phyloP scores from a whole-genome alignment of 345 rosid genomes.

The Aquilaria malaccensis region DNA sequence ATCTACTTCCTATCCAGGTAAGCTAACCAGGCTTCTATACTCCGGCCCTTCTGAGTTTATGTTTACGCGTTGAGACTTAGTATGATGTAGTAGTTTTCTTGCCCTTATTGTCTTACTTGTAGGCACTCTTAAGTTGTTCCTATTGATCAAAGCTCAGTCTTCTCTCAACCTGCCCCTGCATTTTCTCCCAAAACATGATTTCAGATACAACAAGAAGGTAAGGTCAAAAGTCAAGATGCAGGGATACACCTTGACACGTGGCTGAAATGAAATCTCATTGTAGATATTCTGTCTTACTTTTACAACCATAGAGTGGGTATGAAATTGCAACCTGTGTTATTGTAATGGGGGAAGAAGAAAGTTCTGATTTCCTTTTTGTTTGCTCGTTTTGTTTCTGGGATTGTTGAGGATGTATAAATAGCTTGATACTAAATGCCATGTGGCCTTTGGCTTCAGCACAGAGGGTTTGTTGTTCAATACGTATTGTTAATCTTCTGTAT shows the following conservation, averaged over 20 bases:
- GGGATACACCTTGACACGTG: background rate
- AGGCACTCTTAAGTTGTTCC: constrained; percentile 79
- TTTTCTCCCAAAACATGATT: constrained; percentile 94
- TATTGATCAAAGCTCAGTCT: constrained; percentile 73
- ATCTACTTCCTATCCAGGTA: constrained; percentile 72
- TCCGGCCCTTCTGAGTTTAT: background rate
- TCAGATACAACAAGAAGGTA: constrained; percentile 84
- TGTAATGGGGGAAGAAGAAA: too few relatives aligned
- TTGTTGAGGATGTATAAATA: background rate
- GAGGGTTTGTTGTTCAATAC: background rate
- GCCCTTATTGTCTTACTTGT: background rate
- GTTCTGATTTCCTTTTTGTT: too few relatives aligned
- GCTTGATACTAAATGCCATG: background rate
- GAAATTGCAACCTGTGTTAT: too few relatives aligned
- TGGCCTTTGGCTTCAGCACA: background rate
- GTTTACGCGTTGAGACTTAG: constrained; percentile 7
- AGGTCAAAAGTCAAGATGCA: background rate
- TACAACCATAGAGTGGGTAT: too few relatives aligned
- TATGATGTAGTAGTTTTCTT: background rate
- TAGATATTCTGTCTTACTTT: too few relatives aligned
- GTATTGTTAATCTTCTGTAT: background rate
- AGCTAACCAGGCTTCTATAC: constrained; percentile 8
- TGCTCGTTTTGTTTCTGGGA: too few relatives aligned
- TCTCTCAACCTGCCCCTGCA: constrained; percentile 62
- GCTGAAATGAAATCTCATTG: background rate